Percentiles rank a stretch among this genome's conserved stretches.
These are phyloP conservation scores for Cutaneotrichosporon cavernicola DNA, from an alignment of 1,284 basidiomycete genomes.

Conservation along the genomic window DNA sequence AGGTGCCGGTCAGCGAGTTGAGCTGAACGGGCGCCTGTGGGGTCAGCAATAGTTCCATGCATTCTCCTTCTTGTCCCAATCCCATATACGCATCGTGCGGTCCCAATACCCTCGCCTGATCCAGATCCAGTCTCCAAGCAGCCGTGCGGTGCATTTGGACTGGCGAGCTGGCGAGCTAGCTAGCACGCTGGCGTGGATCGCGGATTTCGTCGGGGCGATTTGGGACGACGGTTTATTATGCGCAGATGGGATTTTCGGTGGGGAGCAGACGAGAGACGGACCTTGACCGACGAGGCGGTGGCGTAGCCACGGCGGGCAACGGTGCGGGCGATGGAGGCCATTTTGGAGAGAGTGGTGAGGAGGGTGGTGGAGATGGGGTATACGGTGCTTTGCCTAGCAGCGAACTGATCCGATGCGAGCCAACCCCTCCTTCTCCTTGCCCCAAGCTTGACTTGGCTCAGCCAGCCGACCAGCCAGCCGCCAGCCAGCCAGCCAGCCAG, in stretches of 20 bases:
- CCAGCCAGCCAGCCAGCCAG: slow-evolving; percentile 3
- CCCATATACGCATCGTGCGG: background rate
- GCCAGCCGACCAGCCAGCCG: background rate
- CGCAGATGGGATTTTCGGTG: slow-evolving; percentile 8
- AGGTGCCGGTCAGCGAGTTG: slow-evolving; percentile 64
- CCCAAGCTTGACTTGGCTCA: background rate
- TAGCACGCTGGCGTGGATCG: too few species aligned
- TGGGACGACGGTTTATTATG: background rate
- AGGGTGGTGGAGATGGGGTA: slow-evolving; percentile 21
- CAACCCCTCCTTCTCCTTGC: background rate
- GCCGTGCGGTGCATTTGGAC: background rate
- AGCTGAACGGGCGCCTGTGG: slow-evolving; percentile 54
- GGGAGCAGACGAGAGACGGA: slow-evolving; percentile 26
- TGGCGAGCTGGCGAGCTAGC: too few species aligned
- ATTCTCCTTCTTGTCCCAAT: background rate
- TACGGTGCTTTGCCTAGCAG: slow-evolving; percentile 9
- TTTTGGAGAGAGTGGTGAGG: slow-evolving; percentile 33
- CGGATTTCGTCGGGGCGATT: slow-evolving; percentile 9
- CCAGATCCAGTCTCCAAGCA: background rate
- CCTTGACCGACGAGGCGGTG: slow-evolving; percentile 48
- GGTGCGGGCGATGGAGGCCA: slow-evolving; percentile 48
- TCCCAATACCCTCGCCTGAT: background rate
- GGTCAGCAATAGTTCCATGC: background rate
- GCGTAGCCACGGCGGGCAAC: slow-evolving; percentile 51
- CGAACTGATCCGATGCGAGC: slow-evolving; percentile 9